Base-by-base conservation (phyloP, 176 grass and related monocot genomes). In the Eragrostis curvula region DNA sequence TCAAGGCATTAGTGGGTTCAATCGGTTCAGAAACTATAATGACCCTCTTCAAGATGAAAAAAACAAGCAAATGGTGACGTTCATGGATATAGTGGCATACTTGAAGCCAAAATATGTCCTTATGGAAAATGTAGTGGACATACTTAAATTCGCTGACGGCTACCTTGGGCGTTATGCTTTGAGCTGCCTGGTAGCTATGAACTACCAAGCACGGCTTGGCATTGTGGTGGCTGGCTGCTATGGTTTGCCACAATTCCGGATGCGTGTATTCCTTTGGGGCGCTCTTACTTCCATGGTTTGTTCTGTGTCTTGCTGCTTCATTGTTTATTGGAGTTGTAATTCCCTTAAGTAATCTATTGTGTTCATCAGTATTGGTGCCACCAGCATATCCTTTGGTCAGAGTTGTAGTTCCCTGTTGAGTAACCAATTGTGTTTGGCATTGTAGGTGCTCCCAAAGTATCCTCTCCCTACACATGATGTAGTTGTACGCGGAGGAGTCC, bases 91-190 rank as follows among this genome's bases (percentile, higher is more conserved):
- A 11, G 90, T 95, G 16, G 75, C 86, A 0, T 95, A 91, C 28
- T 72, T 98, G 11, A 89, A 91, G 50, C 96, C 92, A 18, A 95
- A 83, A 82, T 98, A 91, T 47, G 96, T 98, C 5, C 58, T 98
- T 0, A 98, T 98, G 96, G 96, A 98, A 65, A 98, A 98, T 71
- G 96, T 98, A 0, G 96, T 98, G 0, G 96, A 98, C 56, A 95
- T 98, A 62, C 43, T 98, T 0, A 98, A 93, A 44, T 98, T 98
- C 70, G 88, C 96, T 6, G 82, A 93, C 20, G 92, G 96, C 1
- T 93, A 91, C 53, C 66, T 98, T 2, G 87, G 90, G 16, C 83
- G 90, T 79, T 98, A 91, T 74, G 96, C 96, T 4, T 44, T 98
- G 43, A 94, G 92, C 36, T 79, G 88, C 1, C 72, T 98, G 3